Evolutionary conservation across 2,329 filamentous ascomycete species (phyloP).

Genomic region (Fusarium sp.): DNA sequence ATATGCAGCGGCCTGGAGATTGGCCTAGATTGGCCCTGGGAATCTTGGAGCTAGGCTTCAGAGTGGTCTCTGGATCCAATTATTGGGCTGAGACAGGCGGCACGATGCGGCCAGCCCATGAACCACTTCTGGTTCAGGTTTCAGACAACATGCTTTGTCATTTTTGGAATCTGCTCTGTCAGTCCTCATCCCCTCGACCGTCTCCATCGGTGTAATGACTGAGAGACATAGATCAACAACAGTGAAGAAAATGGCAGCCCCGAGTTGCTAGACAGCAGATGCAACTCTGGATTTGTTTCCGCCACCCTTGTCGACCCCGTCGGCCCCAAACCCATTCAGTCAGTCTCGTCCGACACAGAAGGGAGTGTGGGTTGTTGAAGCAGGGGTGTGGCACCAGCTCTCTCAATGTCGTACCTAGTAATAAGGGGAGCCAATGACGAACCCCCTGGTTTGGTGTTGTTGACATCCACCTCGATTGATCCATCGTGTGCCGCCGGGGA

Average conservation of each 20-base stretch:
- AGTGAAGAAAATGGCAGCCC: conserved; percentile 28
- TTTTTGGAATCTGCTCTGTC: conserved; percentile 5
- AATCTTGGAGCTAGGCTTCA: conserved; percentile 38
- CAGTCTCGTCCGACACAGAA: conserved; percentile 41
- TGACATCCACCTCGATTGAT: conserved; percentile 34
- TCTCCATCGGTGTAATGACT: conserved; percentile 24
- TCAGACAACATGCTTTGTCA: conserved; percentile 26
- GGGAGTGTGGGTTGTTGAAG: conserved; percentile 35
- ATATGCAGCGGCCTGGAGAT: conserved; percentile 31
- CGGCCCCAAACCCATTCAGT: conserved; percentile 40
- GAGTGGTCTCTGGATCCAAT: conserved; percentile 38
- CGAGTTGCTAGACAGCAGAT: conserved; percentile 31
- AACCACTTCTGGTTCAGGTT: conserved; percentile 39
- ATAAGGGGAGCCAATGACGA: conserved; percentile 35
- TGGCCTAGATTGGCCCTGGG: conserved; percentile 35
- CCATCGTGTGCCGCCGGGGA: conserved; percentile 12
- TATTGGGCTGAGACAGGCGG: conserved; percentile 43
- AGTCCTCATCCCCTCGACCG: not conserved
- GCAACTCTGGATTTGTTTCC: conserved; percentile 42
- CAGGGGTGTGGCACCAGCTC: conserved; percentile 39
- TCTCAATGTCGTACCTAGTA: conserved; percentile 26
- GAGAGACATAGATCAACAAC: conserved; percentile 33
- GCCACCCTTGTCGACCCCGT: conserved; percentile 36
- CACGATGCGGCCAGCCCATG: conserved; percentile 38
- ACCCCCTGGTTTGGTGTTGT: conserved; percentile 30